phyloP scores from a whole-genome alignment of 306 rosid genomes.

The Glycine tomentella region DNA sequence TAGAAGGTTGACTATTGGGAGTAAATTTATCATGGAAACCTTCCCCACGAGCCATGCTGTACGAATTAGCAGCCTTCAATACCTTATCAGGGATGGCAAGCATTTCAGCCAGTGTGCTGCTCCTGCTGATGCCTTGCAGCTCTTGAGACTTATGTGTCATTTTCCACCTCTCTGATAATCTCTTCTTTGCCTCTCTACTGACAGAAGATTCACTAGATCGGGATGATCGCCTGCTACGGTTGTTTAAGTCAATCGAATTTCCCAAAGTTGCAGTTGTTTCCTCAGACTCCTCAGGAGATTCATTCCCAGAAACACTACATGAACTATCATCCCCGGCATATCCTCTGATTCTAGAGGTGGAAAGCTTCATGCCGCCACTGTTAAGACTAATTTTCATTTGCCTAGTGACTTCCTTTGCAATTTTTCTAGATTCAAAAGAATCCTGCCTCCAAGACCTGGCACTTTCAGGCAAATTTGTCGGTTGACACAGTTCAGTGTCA shows the following conservation, averaged over 20 bases:
- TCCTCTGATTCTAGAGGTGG: conserved; percentile 66
- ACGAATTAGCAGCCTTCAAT: conserved; percentile 44
- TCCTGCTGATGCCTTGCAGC: conserved; percentile 59
- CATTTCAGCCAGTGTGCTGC: conserved; percentile 95
- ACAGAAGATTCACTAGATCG: conserved; percentile 73
- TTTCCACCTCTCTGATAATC: conserved; percentile 93
- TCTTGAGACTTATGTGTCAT: conserved; percentile 71
- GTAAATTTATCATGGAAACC: conserved; percentile 54
- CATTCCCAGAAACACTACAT: conserved; percentile 70
- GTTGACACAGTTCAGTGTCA: conserved; percentile 51
- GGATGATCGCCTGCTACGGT: conserved; percentile 60
- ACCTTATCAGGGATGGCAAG: conserved; percentile 83
- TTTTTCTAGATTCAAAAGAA: conserved; percentile 77
- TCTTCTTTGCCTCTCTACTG: conserved; percentile 90
- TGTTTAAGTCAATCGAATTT: conserved; percentile 53
- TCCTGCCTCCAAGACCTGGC: conserved; percentile 59
- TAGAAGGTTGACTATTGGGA: conserved; percentile 53
- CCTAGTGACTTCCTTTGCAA: conserved; percentile 81
- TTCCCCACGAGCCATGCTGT: conserved; percentile 50
- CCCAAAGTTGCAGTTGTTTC: conserved; percentile 54
- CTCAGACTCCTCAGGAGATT: conserved; percentile 66
- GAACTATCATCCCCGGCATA: conserved; percentile 76
- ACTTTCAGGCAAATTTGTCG: conserved; percentile 50
- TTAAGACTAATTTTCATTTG: conserved; percentile 68
- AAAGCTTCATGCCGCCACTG: conserved; percentile 47